Conservation (phyloP, 331 rosid species). For the Malus hybrid region DNA sequence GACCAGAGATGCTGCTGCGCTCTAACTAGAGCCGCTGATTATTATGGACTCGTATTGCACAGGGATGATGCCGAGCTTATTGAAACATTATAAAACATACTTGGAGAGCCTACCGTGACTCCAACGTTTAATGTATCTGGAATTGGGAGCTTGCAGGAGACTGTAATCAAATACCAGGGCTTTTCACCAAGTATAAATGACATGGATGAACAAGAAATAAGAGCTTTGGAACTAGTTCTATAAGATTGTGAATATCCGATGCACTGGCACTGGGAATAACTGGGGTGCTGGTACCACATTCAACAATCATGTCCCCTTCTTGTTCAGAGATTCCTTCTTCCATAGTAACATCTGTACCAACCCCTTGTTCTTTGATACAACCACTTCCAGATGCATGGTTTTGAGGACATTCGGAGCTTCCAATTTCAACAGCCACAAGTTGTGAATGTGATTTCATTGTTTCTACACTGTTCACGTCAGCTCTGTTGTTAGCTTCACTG, state of each 20-base stretch:
- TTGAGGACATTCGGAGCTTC: slow-evolving; percentile 5
- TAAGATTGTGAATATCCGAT: slow-evolving; percentile 10
- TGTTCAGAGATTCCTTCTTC: slow-evolving; percentile 38
- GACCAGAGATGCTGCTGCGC: no score
- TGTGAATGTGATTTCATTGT: slow-evolving; percentile 9
- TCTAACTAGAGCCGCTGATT: no score
- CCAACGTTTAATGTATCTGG: no score
- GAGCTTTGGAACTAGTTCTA: not conserved
- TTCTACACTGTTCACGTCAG: slow-evolving; percentile 6
- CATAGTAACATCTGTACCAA: slow-evolving; percentile 40
- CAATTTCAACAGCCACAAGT: slow-evolving; percentile 14
- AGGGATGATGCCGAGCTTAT: no score
- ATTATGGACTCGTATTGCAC: no score
- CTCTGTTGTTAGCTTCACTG: slow-evolving; percentile 1
- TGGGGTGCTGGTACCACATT: slow-evolving; percentile 6
- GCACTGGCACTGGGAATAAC: slow-evolving; percentile 12
- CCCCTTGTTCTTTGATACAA: slow-evolving; percentile 14
- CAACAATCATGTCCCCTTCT: slow-evolving; percentile 29
- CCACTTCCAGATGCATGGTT: slow-evolving; percentile 1
- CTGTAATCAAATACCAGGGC: no score
- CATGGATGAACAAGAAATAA: no score
- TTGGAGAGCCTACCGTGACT: no score
- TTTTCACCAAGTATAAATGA: no score
- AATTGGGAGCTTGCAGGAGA: no score
- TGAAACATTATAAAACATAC: no score